phyloP scores from a whole-genome alignment of 805 yeast species.

The Teunomyces cretensis region DNA sequence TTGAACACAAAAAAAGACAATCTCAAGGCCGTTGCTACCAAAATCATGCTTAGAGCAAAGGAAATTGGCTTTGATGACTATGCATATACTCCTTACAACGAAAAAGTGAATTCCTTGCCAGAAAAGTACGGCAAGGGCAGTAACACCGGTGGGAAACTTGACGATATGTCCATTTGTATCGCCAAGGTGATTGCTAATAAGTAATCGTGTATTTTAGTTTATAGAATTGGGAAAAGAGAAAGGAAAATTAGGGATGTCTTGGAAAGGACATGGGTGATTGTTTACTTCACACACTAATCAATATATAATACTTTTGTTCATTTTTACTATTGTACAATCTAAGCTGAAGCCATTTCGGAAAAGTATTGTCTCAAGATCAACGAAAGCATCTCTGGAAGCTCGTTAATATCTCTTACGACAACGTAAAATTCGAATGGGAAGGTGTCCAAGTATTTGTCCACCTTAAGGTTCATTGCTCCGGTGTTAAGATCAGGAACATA shows the following conservation, averaged over 20 bases:
- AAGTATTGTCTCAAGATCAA: slow-evolving; percentile 90
- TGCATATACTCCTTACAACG: slow-evolving; percentile 54
- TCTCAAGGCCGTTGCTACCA: slow-evolving; percentile 40
- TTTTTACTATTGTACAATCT: neutral
- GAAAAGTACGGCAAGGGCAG: slow-evolving; percentile 26
- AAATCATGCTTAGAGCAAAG: slow-evolving; percentile 44
- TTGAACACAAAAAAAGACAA: slow-evolving; percentile 26
- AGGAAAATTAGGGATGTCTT: neutral
- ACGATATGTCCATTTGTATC: slow-evolving; percentile 52
- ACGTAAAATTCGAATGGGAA: slow-evolving; percentile 98
- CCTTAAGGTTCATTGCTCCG: slow-evolving; percentile 73
- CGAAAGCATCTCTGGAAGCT: slow-evolving; percentile 89
- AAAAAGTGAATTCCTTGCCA: slow-evolving; percentile 46
- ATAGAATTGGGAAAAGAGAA: neutral
- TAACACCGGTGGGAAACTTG: slow-evolving; percentile 54
- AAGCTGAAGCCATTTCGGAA: slow-evolving; percentile 48
- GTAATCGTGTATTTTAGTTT: neutral
- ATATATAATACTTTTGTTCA: neutral
- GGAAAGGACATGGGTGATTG: neutral
- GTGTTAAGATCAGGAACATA: slow-evolving; percentile 62
- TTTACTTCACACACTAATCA: neutral
- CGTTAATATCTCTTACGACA: slow-evolving; percentile 84
- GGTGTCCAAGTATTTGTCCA: slow-evolving; percentile 81
- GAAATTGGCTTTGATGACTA: slow-evolving; percentile 52
- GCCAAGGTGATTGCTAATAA: slow-evolving; percentile 38